Conservation (phyloP, 139 green algal genomes). For the Marvania coccoides region DNA sequence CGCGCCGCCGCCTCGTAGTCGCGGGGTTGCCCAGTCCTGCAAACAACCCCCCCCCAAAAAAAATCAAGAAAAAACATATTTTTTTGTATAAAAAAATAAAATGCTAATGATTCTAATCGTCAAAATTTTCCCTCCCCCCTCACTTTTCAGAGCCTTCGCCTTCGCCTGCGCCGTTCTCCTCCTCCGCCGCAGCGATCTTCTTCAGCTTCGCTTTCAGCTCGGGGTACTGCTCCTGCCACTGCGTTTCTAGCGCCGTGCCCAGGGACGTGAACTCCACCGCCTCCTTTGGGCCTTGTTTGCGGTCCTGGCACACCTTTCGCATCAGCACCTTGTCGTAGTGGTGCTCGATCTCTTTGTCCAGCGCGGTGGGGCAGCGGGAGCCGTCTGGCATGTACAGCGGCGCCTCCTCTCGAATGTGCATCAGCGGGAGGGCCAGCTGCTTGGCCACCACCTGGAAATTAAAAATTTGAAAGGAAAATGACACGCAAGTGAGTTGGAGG, state of each 20-base stretch:
- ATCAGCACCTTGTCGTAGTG: not conserved
- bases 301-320: not conserved
- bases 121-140: too few species aligned
- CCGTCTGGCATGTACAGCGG: constrained; percentile 59
- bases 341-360: constrained; percentile 41
- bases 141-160: too few species aligned
- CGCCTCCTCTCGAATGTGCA: constrained; percentile 61
- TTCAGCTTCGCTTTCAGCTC: not conserved
- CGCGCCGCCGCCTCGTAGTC: constrained; percentile 16
- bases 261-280: constrained; percentile 11
- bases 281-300: not conserved
- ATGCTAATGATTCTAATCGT: too few species aligned
- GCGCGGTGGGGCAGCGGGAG: constrained; percentile 6
- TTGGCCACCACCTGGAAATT: constrained; percentile 71
- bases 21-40: too few species aligned
- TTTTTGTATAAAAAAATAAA: too few species aligned
- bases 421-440: constrained; percentile 70
- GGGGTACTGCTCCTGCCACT: not conserved
- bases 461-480: too few species aligned
- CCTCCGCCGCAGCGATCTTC: not conserved
- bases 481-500: too few species aligned
- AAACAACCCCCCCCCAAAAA: too few species aligned
- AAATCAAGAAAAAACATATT: too few species aligned
- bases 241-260: constrained; percentile 1
- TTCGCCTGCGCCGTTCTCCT: too few species aligned